A percentile compares a stretch with the other conserved stretches of the same genome.
These are phyloP conservation scores for Zygotorulaspora florentina DNA, from an alignment of 805 yeast species.

Conservation along the genomic window DNA sequence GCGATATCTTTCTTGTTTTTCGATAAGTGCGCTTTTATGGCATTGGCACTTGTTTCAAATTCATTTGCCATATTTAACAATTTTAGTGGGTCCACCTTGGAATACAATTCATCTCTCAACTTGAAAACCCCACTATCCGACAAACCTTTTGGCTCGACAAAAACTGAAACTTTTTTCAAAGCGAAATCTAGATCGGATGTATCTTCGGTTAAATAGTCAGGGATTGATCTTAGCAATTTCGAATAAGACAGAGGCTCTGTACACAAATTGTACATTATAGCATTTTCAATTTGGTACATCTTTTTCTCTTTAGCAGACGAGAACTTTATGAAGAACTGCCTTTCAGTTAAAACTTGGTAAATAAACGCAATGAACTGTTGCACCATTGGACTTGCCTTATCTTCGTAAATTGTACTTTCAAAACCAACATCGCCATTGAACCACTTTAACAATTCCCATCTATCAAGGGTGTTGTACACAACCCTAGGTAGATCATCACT, in stretches of 20 bases:
- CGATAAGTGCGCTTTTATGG: slow-evolving; percentile 44
- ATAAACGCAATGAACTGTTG: slow-evolving; percentile 77
- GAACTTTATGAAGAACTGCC: slow-evolving; percentile 51
- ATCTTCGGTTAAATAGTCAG: slow-evolving; percentile 34
- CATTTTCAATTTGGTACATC: slow-evolving; percentile 34
- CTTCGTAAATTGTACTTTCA: slow-evolving; percentile 45
- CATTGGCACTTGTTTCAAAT: slow-evolving; percentile 48
- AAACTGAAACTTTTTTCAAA: slow-evolving; percentile 56
- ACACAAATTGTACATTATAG: slow-evolving; percentile 49
- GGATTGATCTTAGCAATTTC: slow-evolving; percentile 38
- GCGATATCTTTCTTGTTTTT: slow-evolving; percentile 37
- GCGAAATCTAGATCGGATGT: slow-evolving; percentile 43
- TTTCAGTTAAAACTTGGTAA: slow-evolving; percentile 66
- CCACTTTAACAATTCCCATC: slow-evolving; percentile 60
- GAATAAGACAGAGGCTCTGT: slow-evolving; percentile 54
- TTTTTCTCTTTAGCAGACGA: slow-evolving; percentile 32
- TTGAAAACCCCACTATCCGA: slow-evolving; percentile 65
- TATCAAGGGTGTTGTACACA: slow-evolving; percentile 50
- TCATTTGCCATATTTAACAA: slow-evolving; percentile 44
- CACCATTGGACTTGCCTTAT: slow-evolving; percentile 52
- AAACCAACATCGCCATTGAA: slow-evolving; percentile 34
- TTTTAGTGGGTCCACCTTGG: slow-evolving; percentile 56
- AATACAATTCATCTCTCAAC: slow-evolving; percentile 45
- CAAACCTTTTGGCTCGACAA: slow-evolving; percentile 61
- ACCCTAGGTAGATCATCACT: slow-evolving; percentile 50